Conservation (phyloP, 345 rosid species). For the Citrus cavaleriei region DNA sequence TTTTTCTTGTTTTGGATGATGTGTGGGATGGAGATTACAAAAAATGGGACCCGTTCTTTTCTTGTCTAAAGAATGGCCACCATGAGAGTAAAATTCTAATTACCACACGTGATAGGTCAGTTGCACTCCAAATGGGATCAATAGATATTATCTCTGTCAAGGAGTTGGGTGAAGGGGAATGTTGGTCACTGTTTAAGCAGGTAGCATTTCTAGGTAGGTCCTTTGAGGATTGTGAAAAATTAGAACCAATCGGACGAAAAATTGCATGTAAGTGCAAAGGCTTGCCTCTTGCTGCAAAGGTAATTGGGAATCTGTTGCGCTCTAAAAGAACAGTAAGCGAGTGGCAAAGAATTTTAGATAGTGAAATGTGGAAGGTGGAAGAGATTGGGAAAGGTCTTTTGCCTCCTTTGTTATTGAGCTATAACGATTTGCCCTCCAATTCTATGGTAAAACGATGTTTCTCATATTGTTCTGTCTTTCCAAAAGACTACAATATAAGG, state of each 20-base stretch:
- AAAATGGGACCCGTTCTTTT: too few species aligned
- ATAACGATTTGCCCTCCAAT: too few species aligned
- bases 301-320: too few species aligned
- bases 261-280: neutral
- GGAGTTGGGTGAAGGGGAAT: neutral
- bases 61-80: too few species aligned
- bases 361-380: conserved; percentile 5
- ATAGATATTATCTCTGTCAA: neutral
- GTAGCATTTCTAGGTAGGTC: conserved; percentile 6
- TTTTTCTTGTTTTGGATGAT: too few species aligned
- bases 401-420: neutral
- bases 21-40: too few species aligned
- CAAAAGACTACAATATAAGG: too few species aligned
- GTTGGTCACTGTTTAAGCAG: neutral
- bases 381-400: neutral
- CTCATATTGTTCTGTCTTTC: too few species aligned
- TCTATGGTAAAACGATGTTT: too few species aligned
- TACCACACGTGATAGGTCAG: neutral
- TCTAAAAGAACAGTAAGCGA: too few species aligned
- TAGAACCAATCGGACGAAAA: conserved; percentile 5
- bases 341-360: too few species aligned
- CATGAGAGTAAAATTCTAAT: neutral
- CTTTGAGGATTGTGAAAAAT: neutral
- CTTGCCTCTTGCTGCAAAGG: too few species aligned
- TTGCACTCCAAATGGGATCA: neutral